Evolutionary conservation across 2,329 filamentous ascomycete genomes (phyloP), one percentile per base, ranked within the genome.

Genomic region (Cytospora piceicola): DNA sequence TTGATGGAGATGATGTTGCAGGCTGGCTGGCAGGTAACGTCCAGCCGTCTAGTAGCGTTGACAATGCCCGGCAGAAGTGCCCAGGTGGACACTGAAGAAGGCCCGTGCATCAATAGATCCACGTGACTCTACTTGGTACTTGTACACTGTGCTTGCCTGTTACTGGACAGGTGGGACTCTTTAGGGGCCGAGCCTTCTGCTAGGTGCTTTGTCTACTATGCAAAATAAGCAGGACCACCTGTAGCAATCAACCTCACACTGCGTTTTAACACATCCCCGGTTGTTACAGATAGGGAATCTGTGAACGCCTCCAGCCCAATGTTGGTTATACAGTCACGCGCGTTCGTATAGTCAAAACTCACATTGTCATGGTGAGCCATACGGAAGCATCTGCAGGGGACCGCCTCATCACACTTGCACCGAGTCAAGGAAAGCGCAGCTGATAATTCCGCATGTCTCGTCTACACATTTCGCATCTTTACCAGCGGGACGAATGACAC

Each of bases 1-100:
- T 22, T 67, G 63, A 63, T 64, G 70, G 55, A 32, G 39, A 64
- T 61, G 32, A 69, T 54, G 68, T 69, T 61, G 55, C 58, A 61
- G 49, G 42, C 51, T 58, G 66, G 60, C 52, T 61, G 64, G 60
- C 52, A 61, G 64, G 63, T 63, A 39, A 58, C 39, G 66, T 59
- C 39, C 60, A 61, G 63, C 64, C 64, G 66, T 67, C 60, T 65
- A 67, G 61, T 64, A 69, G 58, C 66, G 59, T 65, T 58, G 61
- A 36, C 34, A 24, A 49, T 22, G 46, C 46, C 46, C 46, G 46
- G 46, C 17, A 24, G 46, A 49, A 49, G 46, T n/a, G n/a, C n/a
- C n/a, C n/a, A n/a, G n/a, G n/a, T 49, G 46, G 46, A 49, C 24
- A 22, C 46, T 22, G n/a, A 1, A 2, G 1, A 8, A 49, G 46